Base-by-base conservation (phyloP, 1,139 yeast genomes). In the Hemisphaericaspora lyxosophila region DNA sequence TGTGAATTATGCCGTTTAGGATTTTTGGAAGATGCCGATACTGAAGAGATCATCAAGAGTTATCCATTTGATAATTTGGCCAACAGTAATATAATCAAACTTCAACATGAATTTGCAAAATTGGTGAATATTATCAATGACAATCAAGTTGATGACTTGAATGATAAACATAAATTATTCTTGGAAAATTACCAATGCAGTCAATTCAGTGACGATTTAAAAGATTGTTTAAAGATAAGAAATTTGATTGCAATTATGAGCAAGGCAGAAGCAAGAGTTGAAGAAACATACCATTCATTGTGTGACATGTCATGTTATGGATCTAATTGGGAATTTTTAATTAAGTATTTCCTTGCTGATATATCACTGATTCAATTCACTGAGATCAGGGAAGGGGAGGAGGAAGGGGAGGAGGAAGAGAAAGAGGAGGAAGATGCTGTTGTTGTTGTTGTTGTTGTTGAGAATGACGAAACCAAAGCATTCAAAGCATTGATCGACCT, bases 1-100 rank as follows among this genome's bases (percentile, higher is more conserved):
- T 64, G 70, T 18, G 84, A 80, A 45, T 64, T 86, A 14, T 65
- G 76, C 14, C 72, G 70, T 34, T 59, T 78, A 16, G 92, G 90
- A 0, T 82, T 80, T 47, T 60, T 88, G 33, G 84, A 78, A 37
- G 79, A 78, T 18, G 65, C 66, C 3, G 42, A 42, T 18, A 33
- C 23, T 3, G 27, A 31, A 5, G 5, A 18, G 16, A 20, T 44
- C 6, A 31, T 44, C n/a, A 26, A 31, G n/a, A 29, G 23, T 4
- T 46, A 32, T 28, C 47, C 46, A 24, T 35, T 46, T 30, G 88
- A 82, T 41, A 62, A 67, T 17, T 53, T 62, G 9, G 31, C 50
- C 4, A 41, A 50, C 13, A 23, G 49, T 2, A 45, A 46, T 23
- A 41, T 61, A 15, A 71, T 67, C 7, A 64, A 64, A 26, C 50